Evolutionary conservation across 108 stramenopile genomes (phyloP), one percentile per base, ranked within the genome.

Genomic region (Stephanodiscus minutulus): DNA sequence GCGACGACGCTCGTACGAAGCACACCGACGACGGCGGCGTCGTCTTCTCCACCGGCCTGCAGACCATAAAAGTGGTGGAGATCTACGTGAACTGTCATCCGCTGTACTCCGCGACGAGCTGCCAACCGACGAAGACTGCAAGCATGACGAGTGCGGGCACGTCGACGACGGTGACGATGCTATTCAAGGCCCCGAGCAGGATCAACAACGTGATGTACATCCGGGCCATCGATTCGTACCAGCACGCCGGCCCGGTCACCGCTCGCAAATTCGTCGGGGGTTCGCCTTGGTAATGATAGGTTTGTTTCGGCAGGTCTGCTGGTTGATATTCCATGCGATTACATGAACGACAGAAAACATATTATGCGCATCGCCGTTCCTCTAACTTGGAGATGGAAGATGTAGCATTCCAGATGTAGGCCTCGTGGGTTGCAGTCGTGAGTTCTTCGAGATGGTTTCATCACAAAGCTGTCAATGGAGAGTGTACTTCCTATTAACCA

Each of bases 81-180:
- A 49, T 64, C 3, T 64, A 31, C 22, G 50, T 53, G 2, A 53
- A 64, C 20, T 49, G 50, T 7, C 64, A 64, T 64, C 64, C 64
- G 18, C 8, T 41, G 33, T 52, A 64, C 25, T 52, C 64, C n/a
- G 31, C 15, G 5, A 18, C 64, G 17, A 31, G 50, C 41, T 53
- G 49, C 17, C 37, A 29, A 29, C 64, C 64, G 21, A 49, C 44
- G 49, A 18, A 17, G 39, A 41, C 7, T 4, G 1, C 1, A 8
- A 9, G 3, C 8, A 1, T 41, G 39, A 41, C 39, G 39, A 12
- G 39, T n/a, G 15, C 24, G 24, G 60, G n/a, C 24, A 43, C 25
- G 27, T 21, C 60, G 21, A 41, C 15, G 25, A 43, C 36, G 7
- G 60, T 41, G 17, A 21, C 41, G 28, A 61, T 43, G 36, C 17